Evolutionary conservation across 2,329 filamentous ascomycete genomes (phyloP).

Genomic region (Curvularia eragrostidis): DNA sequence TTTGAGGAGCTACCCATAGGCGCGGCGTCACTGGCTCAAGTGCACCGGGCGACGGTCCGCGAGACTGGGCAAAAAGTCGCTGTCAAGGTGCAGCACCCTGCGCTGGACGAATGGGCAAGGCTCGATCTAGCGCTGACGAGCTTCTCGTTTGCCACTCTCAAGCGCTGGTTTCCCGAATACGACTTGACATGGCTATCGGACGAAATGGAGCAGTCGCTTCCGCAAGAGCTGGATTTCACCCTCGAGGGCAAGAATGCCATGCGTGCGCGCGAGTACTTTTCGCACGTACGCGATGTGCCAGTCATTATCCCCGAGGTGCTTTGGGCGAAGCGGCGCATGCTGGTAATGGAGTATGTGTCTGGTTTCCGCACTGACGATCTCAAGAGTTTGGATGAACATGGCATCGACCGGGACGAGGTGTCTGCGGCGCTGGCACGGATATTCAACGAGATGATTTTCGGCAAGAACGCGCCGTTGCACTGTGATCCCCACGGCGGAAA

Average conservation of each 20-base stretch:
- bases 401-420: constrained; percentile 94
- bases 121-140: constrained; percentile 85
- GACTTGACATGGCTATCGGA: constrained; percentile 94
- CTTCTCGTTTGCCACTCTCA: constrained; percentile 88
- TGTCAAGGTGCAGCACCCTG: constrained; percentile 95
- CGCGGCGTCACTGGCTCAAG: constrained; percentile 91
- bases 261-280: constrained; percentile 81
- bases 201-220: constrained; percentile 90
- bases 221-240: constrained; percentile 88
- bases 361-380: constrained; percentile 89
- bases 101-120: constrained; percentile 85
- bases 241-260: constrained; percentile 85
- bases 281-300: constrained; percentile 73
- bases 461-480: constrained; percentile 83
- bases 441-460: constrained; percentile 99
- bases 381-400: constrained; percentile 80
- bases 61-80: constrained; percentile 86
- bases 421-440: constrained; percentile 87
- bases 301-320: constrained; percentile 88
- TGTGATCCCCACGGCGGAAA: constrained; percentile 98
- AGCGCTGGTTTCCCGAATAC: constrained; percentile 95
- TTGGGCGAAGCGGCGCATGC: constrained; percentile 85
- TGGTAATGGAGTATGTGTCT: constrained; percentile 94
- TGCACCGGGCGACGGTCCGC: constrained; percentile 84
- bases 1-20: constrained; percentile 85